Conservation (phyloP, 805 yeast species). For the Schizosaccharomyces octosporus region DNA sequence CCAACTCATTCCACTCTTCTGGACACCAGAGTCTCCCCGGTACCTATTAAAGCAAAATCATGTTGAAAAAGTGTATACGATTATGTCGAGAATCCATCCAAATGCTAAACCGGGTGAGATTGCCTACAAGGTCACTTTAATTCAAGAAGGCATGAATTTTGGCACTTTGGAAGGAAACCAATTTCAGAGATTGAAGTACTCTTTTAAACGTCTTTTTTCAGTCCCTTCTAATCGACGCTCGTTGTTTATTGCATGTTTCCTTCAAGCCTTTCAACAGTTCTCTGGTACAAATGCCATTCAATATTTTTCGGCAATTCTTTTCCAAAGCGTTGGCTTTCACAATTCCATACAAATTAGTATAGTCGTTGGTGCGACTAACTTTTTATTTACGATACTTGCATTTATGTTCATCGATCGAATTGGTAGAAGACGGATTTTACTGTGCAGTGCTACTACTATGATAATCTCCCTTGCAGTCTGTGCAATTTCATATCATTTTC, state of each 20-base stretch:
- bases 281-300: constrained; percentile 86
- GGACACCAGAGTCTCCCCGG: constrained; percentile 88
- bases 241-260: constrained; percentile 63
- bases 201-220: constrained; percentile 13
- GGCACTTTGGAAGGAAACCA: constrained; percentile 7
- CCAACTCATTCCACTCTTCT: constrained; percentile 50
- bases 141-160: constrained; percentile 23
- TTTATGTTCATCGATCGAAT: constrained; percentile 63
- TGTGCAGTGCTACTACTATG: constrained; percentile 59
- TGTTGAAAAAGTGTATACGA: constrained; percentile 37
- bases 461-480: constrained; percentile 44
- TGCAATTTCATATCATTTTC: constrained; percentile 78
- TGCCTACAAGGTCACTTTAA: constrained; percentile 28
- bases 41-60: constrained; percentile 50
- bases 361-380: constrained; percentile 80
- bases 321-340: constrained; percentile 62
- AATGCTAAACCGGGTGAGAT: constrained; percentile 40
- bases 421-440: constrained; percentile 60
- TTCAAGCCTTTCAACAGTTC: constrained; percentile 88
- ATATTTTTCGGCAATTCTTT: constrained; percentile 82
- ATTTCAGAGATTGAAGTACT: constrained; percentile 8
- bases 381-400: constrained; percentile 62
- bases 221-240: constrained; percentile 53
- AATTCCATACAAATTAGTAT: constrained; percentile 84
- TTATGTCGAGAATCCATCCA: constrained; percentile 35